phyloP scores from a whole-genome alignment of 2,329 filamentous ascomycete genomes.

The Didymella pomorum region DNA sequence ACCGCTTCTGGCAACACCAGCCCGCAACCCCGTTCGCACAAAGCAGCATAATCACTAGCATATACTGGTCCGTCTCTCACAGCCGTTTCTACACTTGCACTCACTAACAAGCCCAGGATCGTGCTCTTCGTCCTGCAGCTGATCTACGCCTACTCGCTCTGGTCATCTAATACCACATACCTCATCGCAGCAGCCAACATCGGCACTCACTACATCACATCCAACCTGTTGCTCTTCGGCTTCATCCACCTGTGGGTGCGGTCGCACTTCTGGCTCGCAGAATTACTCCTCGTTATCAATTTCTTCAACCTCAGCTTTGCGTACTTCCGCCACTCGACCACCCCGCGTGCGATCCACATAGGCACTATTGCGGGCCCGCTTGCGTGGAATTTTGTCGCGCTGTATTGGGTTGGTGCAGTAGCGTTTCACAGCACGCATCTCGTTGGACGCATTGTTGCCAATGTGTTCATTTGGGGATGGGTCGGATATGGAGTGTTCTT shows the following conservation, averaged over 20 bases:
- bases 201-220: conserved; percentile 82
- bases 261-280: conserved; percentile 76
- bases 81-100: not conserved
- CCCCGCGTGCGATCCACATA: conserved; percentile 77
- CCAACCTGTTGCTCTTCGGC: conserved; percentile 82
- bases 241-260: conserved; percentile 86
- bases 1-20: conserved; percentile 80
- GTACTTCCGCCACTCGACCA: conserved; percentile 80
- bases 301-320: conserved; percentile 80
- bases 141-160: conserved; percentile 79
- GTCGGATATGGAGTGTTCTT: conserved; percentile 80
- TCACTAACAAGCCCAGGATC: conserved; percentile 60
- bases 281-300: conserved; percentile 79
- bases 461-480: conserved; percentile 87
- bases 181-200: conserved; percentile 77
- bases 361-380: conserved; percentile 79
- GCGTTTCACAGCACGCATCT: conserved; percentile 73
- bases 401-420: conserved; percentile 90
- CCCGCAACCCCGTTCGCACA: conserved; percentile 77
- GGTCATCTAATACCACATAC: conserved; percentile 68
- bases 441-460: conserved; percentile 80
- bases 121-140: conserved; percentile 77
- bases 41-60: conserved; percentile 67
- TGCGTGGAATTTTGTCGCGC: conserved; percentile 83
- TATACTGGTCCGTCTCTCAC: conserved; percentile 72